These are phyloP conservation scores for Mucor saturninus DNA, from an alignment of 371 early-diverging fungal genomes.

Conservation along the genomic window DNA sequence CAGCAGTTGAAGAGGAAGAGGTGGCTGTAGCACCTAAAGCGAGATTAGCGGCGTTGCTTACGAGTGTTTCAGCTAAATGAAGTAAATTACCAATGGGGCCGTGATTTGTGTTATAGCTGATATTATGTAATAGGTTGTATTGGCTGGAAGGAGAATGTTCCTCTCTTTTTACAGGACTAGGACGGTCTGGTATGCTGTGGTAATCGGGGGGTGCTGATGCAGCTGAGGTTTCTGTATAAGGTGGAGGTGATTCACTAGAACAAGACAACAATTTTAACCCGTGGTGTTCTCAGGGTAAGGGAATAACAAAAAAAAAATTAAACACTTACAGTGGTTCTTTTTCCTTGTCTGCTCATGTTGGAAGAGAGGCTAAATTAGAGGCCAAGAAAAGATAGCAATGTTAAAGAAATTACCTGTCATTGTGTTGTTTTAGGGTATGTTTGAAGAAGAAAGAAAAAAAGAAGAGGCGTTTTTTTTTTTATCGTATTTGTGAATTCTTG, in stretches of 20 bases:
- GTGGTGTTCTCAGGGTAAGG: too few relatives aligned
- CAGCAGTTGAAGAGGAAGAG: not conserved
- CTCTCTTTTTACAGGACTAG: not conserved
- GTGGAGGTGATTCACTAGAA: constrained; percentile 24
- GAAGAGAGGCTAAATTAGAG: not conserved
- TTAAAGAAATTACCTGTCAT: constrained; percentile 10
- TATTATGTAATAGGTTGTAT: not conserved
- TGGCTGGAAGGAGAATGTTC: not conserved
- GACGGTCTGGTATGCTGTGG: not conserved
- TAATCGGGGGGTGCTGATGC: not conserved
- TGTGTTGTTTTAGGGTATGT: not conserved
- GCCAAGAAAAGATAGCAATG: not conserved
- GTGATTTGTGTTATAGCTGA: not conserved
- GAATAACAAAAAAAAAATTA: not conserved
- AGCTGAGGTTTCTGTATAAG: constrained; percentile 16
- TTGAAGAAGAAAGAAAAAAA: not conserved
- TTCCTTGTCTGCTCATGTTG: not conserved
- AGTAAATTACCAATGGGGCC: constrained; percentile 5
- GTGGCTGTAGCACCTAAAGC: constrained; percentile 1
- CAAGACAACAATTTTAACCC: not conserved
- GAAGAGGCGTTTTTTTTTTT: not conserved
- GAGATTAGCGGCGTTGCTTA: constrained; percentile 1
- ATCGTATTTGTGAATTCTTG: not conserved
- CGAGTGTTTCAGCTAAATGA: not conserved
- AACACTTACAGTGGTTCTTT: constrained; percentile 10